These are phyloP conservation scores for Chlamydomonas asymmetrica DNA, from an alignment of 139 green algal genomes.

Conservation along the genomic window DNA sequence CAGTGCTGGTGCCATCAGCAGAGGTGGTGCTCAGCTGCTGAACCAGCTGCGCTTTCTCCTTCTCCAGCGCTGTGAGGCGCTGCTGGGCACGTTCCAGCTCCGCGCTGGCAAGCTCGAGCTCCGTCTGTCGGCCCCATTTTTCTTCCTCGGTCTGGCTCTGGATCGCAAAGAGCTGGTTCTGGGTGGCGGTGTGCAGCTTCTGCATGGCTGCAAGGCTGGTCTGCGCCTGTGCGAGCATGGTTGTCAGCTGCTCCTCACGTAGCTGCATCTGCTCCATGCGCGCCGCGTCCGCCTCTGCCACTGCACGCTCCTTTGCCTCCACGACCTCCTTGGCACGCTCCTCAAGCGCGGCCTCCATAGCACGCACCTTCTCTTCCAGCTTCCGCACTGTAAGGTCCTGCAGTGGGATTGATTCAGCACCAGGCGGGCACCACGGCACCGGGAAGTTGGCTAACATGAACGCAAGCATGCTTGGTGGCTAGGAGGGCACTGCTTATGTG, in stretches of 20 bases:
- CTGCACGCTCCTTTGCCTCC: constrained; percentile 50
- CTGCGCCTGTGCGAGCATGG: constrained; percentile 53
- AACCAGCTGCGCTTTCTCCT: constrained; percentile 67
- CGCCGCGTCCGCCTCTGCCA: constrained; percentile 55
- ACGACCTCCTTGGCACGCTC: constrained; percentile 33
- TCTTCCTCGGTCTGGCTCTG: constrained; percentile 73
- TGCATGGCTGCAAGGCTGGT: constrained; percentile 68
- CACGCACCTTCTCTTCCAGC: constrained; percentile 67
- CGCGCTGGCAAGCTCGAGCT: constrained; percentile 75
- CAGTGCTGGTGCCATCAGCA: constrained; percentile 5
- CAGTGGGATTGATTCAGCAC: too few species aligned
- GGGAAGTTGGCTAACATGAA: too few species aligned
- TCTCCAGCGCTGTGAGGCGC: constrained; percentile 66
- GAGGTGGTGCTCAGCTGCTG: constrained; percentile 42
- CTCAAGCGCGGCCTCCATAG: constrained; percentile 52
- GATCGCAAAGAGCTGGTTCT: constrained; percentile 81
- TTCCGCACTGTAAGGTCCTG: constrained; percentile 79
- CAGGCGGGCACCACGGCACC: too few species aligned
- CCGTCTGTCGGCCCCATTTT: constrained; percentile 49
- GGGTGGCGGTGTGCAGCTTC: constrained; percentile 66
- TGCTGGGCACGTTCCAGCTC: constrained; percentile 59
- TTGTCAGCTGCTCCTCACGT: constrained; percentile 61
- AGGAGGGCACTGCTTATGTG: too few species aligned
- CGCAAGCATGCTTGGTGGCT: too few species aligned
- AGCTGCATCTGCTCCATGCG: constrained; percentile 48